Evolutionary conservation across 331 rosid species (phyloP).

Genomic region (Quercus tomentella): DNA sequence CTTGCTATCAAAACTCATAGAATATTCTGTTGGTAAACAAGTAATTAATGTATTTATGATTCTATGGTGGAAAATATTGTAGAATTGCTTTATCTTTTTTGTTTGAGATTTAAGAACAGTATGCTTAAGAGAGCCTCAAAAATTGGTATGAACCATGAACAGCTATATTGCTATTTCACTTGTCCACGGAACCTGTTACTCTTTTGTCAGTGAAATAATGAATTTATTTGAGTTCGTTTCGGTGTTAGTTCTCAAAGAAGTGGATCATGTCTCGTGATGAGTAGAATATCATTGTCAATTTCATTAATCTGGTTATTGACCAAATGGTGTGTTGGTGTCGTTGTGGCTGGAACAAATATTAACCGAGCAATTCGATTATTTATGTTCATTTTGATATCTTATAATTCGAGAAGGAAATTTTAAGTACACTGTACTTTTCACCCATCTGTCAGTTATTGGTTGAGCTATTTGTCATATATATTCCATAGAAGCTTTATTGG

Average conservation of each 20-base stretch:
- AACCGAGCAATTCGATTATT: background rate
- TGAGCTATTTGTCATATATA: no score
- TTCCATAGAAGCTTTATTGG: no score
- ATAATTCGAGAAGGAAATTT: background rate
- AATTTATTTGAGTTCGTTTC: no score
- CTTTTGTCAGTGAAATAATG: background rate
- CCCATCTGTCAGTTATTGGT: no score
- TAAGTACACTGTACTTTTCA: no score
- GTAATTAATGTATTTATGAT: background rate
- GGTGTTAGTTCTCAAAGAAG: no score
- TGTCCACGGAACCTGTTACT: background rate
- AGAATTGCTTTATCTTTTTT: background rate
- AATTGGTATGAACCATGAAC: background rate
- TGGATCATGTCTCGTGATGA: no score
- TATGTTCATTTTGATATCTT: background rate
- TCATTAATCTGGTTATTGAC: no score
- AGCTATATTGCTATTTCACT: background rate
- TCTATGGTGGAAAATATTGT: background rate
- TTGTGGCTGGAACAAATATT: no score
- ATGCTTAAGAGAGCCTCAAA: background rate
- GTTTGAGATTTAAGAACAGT: background rate
- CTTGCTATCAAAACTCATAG: constrained; percentile 60
- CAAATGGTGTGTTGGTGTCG: no score
- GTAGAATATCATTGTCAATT: no score
- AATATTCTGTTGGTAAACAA: constrained; percentile 46